Evolutionary conservation across 2,329 filamentous ascomycete genomes (phyloP).

Genomic region (Colletotrichum noveboracense): DNA sequence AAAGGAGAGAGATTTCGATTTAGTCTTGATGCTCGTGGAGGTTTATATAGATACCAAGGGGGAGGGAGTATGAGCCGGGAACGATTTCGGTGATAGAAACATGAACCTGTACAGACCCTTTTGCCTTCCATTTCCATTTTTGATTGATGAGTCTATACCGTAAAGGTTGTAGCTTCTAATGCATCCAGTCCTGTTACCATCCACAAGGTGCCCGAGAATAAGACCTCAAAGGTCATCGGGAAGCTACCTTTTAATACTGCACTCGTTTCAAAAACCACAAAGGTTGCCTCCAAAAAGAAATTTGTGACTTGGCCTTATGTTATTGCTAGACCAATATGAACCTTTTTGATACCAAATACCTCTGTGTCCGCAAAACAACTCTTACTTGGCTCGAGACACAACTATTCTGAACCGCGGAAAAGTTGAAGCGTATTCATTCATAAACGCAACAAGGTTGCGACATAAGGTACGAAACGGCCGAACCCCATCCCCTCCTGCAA

Average conservation of each 20-base stretch:
- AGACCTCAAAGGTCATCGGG: not conserved
- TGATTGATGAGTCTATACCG: not conserved
- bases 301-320: not conserved
- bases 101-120: not conserved
- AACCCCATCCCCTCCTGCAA: not conserved
- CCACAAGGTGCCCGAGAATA: not conserved
- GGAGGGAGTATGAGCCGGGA: not conserved
- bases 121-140: not conserved
- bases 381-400: not conserved
- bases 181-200: not conserved
- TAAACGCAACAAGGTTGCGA: not conserved
- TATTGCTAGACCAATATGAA: not conserved
- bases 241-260: not conserved
- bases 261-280: not conserved
- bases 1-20: not conserved
- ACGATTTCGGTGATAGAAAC: not conserved
- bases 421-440: not conserved
- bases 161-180: not conserved
- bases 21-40: not conserved
- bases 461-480: not conserved
- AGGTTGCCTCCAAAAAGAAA: not conserved
- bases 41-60: not conserved
- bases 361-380: not conserved
- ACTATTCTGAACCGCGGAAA: not conserved
- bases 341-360: not conserved